Base-by-base conservation (phyloP, 257 asterid genomes). In the Fraxinus excelsior region DNA sequence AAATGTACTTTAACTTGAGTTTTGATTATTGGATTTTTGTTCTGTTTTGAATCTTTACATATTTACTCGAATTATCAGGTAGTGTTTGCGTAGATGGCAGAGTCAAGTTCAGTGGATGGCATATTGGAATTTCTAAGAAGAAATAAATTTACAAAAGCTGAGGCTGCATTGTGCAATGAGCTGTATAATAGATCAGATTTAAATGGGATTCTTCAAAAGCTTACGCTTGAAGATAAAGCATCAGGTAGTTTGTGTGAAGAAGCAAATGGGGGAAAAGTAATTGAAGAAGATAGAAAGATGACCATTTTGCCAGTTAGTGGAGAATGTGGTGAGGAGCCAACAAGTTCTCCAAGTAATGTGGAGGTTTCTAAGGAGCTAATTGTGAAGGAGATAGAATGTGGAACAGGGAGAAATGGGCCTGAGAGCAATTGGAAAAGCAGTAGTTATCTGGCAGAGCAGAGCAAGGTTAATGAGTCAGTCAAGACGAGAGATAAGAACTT, bases 91-190 rank as follows among this genome's bases (percentile, higher is more conserved):
- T 80, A 73, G 75, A 93, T 95, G 98, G 97, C 89, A 51, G 96
- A 93, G 82, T 84, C 94, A 23, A 76, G 85, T 84, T 84, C 87
- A 9, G 90, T 95, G 68, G 97, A 95, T 89, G 90, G 80, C 73
- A 88, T 95, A 75, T 72, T 95, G 85, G 98, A 93, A 38, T 91
- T 84, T 80, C 74, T 95, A 82, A 86, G 79, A 80, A 81, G 80
- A 88, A 95, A 95, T 84, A 91, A 93, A 23, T 93, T 91, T 80
- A 82, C 89, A 25, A 88, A 88, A 84, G 98, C 99, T 0, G 99
- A 95, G 83, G 97, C 98, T 26, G 98, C 99, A 35, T 82, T 95
- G 77, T 86, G 90, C n/a, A 84, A 88, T 69, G 99, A 95, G 84
- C 81, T 95, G 84, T 86, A 83, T 76, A 87, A 76, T 73, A 87